Base-by-base conservation (phyloP, 768 basidiomycete species). In the Pleurotus sapidus region DNA sequence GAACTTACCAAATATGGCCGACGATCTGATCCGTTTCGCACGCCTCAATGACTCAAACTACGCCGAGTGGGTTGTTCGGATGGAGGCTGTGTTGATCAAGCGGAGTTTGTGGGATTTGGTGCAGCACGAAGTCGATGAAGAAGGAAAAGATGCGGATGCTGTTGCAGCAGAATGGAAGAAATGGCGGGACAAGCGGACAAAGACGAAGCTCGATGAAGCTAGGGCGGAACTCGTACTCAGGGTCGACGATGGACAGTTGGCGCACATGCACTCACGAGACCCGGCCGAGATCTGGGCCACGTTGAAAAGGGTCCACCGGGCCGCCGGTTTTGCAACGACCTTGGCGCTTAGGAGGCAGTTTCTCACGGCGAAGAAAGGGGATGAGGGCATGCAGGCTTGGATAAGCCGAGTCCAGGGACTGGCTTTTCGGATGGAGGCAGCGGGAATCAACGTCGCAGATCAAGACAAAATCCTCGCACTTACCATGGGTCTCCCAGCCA, bases 381-480 rank as follows among this genome's bases (percentile, higher is more conserved):
- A 34, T 8, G 59, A 70, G 57, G 50, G 60, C 1, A 69, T 69
- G 64, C 54, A 60, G 50, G 47, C 64, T 3, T 72, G 67, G 67
- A 67, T 69, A 53, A 61, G 60, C 6, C 50, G 57, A 2, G 57
- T 68, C 6, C 57, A 64, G 56, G 49, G 50, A 9, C 34, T 63
- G 3, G 60, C 62, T 0, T 67, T 67, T 25, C 49, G 48, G 9
- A 58, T 71, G 46, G 59, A 67, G 38, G 58, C 62, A 15, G 63
- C 64, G 38, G 66, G 64, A 0, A 59, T 64, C 47, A 46, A 9
- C 5, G 56, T 70, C 39, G 49, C 30, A 4, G 67, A 68, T 9
- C 55, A 69, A 43, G 67, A 70, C 56, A 61, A 57, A 34, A 69
- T 70, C 49, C 40, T 70, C 4, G 63, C 64, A 2, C 59, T 70